A percentile compares a stretch with the other conserved stretches of the same genome.
These are phyloP conservation scores for Geotrichum klebahnii DNA, from an alignment of 1,139 yeast genomes.

Conservation along the genomic window DNA sequence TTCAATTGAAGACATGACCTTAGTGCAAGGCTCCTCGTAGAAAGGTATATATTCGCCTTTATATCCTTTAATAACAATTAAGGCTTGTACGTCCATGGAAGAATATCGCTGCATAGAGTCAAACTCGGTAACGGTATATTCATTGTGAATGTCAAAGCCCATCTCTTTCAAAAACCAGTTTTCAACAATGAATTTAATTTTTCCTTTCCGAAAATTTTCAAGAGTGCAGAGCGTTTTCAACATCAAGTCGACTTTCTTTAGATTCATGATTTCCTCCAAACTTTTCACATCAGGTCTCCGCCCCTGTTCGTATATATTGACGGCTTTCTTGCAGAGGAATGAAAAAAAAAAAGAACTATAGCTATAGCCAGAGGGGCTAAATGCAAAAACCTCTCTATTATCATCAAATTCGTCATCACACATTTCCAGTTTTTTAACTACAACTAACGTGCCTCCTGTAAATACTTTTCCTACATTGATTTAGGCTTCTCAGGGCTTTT, in stretches of 20 bases:
- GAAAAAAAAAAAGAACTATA: background rate
- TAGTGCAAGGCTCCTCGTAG: no score
- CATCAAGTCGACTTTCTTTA: background rate
- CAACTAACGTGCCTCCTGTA: background rate
- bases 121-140: background rate
- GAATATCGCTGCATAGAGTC: background rate
- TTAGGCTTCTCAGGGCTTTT: no score
- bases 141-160: background rate
- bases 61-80: background rate
- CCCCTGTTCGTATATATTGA: no score
- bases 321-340: background rate
- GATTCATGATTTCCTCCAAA: background rate
- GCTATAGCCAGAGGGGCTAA: background rate
- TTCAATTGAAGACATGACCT: no score
- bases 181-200: background rate
- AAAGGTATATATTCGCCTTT: background rate
- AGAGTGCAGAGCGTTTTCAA: background rate
- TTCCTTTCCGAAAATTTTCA: background rate
- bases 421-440: no score
- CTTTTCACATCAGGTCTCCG: no score
- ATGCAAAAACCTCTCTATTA: no score
- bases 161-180: background rate
- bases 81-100: background rate
- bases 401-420: no score
- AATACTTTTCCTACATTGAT: no score